Evolutionary conservation across 768 basidiomycete species (phyloP), one percentile per base, ranked within the genome.

Genomic region (Auricularia sp.): DNA sequence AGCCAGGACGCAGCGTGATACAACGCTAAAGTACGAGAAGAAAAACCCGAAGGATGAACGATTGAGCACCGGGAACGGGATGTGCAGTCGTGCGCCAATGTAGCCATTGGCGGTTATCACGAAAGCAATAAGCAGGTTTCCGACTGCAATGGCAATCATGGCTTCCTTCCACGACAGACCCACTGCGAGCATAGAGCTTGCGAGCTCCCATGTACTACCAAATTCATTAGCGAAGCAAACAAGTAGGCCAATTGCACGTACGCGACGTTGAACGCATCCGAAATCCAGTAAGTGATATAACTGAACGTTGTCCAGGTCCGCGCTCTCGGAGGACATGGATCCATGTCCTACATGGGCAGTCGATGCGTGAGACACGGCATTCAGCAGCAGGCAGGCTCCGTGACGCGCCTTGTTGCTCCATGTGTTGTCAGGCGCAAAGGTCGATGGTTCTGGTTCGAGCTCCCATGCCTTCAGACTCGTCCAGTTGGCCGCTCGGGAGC

Each of bases 31-130:
- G 75, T 92, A 94, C 71, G 90, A 89, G 70, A 94, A 83, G 85
- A 89, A 94, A 77, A 92, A 94, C 1, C 93, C 92, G 69, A 94
- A 90, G 0, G 89, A 92, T 1, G 92, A 91, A 16, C 92, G 81
- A 69, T 88, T 90, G n/a, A 92, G 78, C 62, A 94, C 82, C 1
- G 84, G 81, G 72, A 92, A 92, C 0, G 88, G 83, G 21, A 51
- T 51, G 47, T 24, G 14, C 34, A 91, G 80, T 21, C 88, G 83
- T 33, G 91, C 88, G 33, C 92, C 90, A 34, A 85, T 81, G 3
- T 87, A 85, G 61, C 92, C 92, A 70, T 92, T 94, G 61, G 89
- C 76, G 1, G 91, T 83, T 79, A 93, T 85, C 21, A 86, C 83
- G 64, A 84, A 74, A 2, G 87, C 83, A 66, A 92, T 90, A 68